These are phyloP conservation scores for Protostelium mycophagum DNA, from an alignment of 78 protist genomes.

Conservation along the genomic window DNA sequence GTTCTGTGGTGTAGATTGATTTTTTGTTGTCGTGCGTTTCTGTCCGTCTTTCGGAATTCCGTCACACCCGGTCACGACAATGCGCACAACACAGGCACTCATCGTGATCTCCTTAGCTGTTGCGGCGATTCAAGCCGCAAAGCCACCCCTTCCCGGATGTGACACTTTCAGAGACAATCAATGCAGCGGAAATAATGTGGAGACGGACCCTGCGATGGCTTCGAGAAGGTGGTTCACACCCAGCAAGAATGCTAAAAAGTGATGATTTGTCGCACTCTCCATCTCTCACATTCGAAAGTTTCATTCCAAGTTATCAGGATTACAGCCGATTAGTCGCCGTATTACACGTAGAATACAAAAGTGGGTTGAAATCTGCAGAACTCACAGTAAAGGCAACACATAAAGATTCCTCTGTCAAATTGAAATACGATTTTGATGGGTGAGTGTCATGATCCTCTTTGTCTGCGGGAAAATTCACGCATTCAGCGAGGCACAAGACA, in stretches of 20 bases:
- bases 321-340: slow-evolving; percentile 3
- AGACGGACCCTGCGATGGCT: slow-evolving; percentile 11
- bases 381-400: background rate
- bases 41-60: too few relatives aligned
- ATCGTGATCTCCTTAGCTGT: too few relatives aligned
- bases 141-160: slow-evolving; percentile 31
- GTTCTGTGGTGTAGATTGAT: too few relatives aligned
- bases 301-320: background rate
- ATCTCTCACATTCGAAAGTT: background rate
- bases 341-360: background rate
- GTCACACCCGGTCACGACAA: too few relatives aligned
- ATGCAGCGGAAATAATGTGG: slow-evolving; percentile 17
- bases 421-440: slow-evolving; percentile 27
- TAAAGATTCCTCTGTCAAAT: slow-evolving; percentile 2
- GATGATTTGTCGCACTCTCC: background rate
- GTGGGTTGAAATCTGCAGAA: background rate
- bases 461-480: background rate
- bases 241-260: background rate
- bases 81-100: too few relatives aligned
- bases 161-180: slow-evolving; percentile 14
- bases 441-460: background rate
- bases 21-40: too few relatives aligned
- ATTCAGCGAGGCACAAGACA: background rate
- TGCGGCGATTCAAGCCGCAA: background rate
- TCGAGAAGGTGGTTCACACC: slow-evolving; percentile 18